Base-by-base conservation (phyloP, 2,329 filamentous ascomycete species). In the Magnaporthiopsis rhizophila region DNA sequence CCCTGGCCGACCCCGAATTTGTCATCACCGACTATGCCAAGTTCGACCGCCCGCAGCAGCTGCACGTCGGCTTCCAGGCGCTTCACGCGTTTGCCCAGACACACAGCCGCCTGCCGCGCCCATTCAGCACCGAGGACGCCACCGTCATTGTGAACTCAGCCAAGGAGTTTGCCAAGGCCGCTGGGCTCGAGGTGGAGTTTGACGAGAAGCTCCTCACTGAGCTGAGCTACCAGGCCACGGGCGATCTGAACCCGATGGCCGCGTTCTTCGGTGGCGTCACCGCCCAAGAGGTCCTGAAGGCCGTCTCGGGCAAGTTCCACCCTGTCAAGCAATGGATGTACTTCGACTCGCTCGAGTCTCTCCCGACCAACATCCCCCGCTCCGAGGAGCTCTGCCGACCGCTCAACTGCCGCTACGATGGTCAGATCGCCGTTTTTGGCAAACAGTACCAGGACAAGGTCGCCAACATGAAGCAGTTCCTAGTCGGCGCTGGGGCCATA, bases 311-410 rank as follows among this genome's bases (percentile, higher is more conserved):
- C 70, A 99, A 99, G 78, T 99, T 99, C 80, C 87, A 92, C 71
- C 95, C 95, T n/a, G 88, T 98, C 69, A 85, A 90, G 69, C 95
- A 99, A 76, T 98, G 91, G 87, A 84, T 99, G 74, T 98, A 99
- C 81, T 96, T 97, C 71, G 95, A 99, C 77, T 97, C 95, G 1
- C 81, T 99, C n/a, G 95, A 99, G 77, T 97, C 95, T 12, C 83
- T 99, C 2, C 94, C 95, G 1, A 84, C 87, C 1, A 90, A 86
- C 21, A 84, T 83, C 59, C 81, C 84, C 68, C 89, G 95, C 69
- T 92, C 89, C 3, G 90, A 96, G 71, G 92, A 96, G 76, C 83
- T 90, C 60, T 99, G 95, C 84, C 89, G 91, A 76, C 94, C 95
- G 50, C 80, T 86, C 53, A 90, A 90, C 59, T 90, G 89, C 66